Evolutionary conservation across 2,329 filamentous ascomycete genomes (phyloP).

Genomic region (Pseudocercospora fijiensis): DNA sequence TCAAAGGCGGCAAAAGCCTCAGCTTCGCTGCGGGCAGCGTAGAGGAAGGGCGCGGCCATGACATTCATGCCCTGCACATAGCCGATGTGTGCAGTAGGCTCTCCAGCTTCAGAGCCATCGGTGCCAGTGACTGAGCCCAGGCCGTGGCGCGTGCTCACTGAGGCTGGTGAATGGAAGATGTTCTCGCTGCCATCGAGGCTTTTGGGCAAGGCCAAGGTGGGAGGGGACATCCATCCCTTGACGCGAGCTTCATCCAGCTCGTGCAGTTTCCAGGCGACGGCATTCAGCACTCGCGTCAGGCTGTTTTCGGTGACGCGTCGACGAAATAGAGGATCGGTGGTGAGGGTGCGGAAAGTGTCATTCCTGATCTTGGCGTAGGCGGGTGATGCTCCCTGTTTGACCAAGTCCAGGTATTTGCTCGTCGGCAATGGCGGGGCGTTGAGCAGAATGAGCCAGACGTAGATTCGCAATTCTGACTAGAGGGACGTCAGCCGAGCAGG

Average conservation of each 20-base stretch:
- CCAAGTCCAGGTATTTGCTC: conserved; percentile 82
- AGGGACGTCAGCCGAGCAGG: neutral
- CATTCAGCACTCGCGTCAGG: conserved; percentile 89
- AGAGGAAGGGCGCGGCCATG: conserved; percentile 89
- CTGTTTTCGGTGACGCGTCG: conserved; percentile 93
- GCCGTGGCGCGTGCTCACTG: conserved; percentile 37
- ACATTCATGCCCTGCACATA: conserved; percentile 99
- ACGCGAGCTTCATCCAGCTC: conserved; percentile 66
- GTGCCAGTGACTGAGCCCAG: conserved; percentile 52
- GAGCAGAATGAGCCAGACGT: conserved; percentile 92
- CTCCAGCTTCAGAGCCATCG: conserved; percentile 61
- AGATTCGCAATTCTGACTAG: conserved; percentile 88
- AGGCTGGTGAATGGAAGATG: conserved; percentile 39
- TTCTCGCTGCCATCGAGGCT: conserved; percentile 53
- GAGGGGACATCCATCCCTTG: conserved; percentile 52
- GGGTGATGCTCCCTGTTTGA: conserved; percentile 89
- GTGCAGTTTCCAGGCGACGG: conserved; percentile 88
- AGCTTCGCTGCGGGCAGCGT: conserved; percentile 88
- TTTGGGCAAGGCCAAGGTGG: conserved; percentile 50
- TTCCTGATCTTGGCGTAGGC: conserved; percentile 98
- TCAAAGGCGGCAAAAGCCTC: conserved; percentile 93
- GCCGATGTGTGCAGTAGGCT: conserved; percentile 64
- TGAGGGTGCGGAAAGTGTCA: conserved; percentile 94
- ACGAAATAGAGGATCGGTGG: conserved; percentile 95
- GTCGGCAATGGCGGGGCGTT: conserved; percentile 82